phyloP scores from a whole-genome alignment of 2,329 filamentous ascomycete species.

The Epichloe sibirici region DNA sequence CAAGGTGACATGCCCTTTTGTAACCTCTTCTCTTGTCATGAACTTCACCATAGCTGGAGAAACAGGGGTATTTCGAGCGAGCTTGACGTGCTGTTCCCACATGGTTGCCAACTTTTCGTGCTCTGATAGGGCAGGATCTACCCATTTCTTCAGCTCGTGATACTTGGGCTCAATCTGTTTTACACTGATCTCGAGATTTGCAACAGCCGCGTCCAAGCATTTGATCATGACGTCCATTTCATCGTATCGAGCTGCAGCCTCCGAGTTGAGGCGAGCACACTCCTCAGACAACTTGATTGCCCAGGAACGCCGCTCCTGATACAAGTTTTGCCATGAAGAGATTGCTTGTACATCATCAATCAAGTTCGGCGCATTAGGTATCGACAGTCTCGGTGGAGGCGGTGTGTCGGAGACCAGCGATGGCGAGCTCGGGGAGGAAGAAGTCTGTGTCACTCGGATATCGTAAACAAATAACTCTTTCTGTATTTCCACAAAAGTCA shows the following conservation, averaged over 20 bases:
- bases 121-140: conserved; percentile 53
- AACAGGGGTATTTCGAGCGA: conserved; percentile 52
- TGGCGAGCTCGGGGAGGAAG: conserved; percentile 31
- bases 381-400: conserved; percentile 40
- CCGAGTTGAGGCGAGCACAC: conserved; percentile 51
- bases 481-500: conserved; percentile 27
- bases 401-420: conserved; percentile 36
- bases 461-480: conserved; percentile 90
- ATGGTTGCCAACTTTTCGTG: conserved; percentile 50
- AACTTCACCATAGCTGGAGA: conserved; percentile 54
- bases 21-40: conserved; percentile 39
- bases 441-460: conserved; percentile 55
- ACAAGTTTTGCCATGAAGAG: conserved; percentile 78
- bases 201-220: conserved; percentile 72
- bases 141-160: conserved; percentile 58
- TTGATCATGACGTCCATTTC: conserved; percentile 68
- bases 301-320: conserved; percentile 72
- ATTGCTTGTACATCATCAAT: conserved; percentile 70
- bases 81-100: conserved; percentile 57
- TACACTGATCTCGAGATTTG: conserved; percentile 69
- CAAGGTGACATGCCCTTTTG: conserved; percentile 44
- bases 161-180: conserved; percentile 61
- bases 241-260: conserved; percentile 51
- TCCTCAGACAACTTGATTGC: conserved; percentile 57
- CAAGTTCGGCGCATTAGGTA: conserved; percentile 65